Evolutionary conservation across 257 asterid genomes (phyloP).

Genomic region (Nicotiana sylvestris): DNA sequence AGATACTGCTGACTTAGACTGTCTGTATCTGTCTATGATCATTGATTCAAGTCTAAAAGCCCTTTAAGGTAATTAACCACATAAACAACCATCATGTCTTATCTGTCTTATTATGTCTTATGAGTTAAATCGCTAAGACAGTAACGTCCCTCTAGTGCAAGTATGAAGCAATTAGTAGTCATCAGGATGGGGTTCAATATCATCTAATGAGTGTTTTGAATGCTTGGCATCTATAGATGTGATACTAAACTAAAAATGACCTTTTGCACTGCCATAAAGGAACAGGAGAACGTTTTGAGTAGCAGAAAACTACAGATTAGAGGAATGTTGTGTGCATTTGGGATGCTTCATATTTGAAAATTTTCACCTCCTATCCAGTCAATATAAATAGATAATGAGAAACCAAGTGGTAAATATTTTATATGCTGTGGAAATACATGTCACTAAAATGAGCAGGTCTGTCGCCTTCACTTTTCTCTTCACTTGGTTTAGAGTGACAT

Average conservation of each 20-base stretch:
- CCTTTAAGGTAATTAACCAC: neutral
- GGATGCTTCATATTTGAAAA: neutral
- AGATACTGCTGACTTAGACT: neutral
- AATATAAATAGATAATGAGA: constrained; percentile 3
- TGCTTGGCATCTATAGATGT: neutral
- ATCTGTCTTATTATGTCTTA: neutral
- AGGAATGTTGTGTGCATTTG: neutral
- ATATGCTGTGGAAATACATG: too few relatives aligned
- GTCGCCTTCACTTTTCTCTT: neutral
- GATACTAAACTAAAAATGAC: neutral
- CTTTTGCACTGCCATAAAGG: neutral
- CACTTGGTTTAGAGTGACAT: neutral
- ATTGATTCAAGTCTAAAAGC: neutral
- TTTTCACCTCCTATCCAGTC: neutral
- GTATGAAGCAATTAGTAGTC: neutral
- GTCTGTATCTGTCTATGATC: neutral
- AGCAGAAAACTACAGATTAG: neutral
- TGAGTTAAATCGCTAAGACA: neutral
- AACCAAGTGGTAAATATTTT: neutral
- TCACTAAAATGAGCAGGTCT: neutral
- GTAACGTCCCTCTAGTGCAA: neutral
- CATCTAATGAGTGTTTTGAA: neutral
- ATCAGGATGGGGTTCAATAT: neutral
- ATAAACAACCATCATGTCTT: neutral
- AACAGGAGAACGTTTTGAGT: neutral